Evolutionary conservation across 2,329 filamentous ascomycete genomes (phyloP), one percentile per base, ranked within the genome.

Genomic region (Aspergillus proliferans): DNA sequence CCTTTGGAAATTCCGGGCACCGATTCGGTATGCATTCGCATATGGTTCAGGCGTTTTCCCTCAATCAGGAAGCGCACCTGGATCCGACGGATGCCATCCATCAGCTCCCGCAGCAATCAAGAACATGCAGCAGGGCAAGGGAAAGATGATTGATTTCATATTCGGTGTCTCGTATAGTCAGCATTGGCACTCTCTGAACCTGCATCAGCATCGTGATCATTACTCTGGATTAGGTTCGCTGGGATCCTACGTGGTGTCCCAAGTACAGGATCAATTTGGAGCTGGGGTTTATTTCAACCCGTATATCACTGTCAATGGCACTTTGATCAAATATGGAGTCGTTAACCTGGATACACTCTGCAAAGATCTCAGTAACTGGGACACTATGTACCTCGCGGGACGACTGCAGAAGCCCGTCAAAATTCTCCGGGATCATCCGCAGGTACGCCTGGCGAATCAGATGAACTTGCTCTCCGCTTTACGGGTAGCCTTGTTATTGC

Each of bases 121-220:
- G 57, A 88, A 89, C 58, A 87, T 90, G 57, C 92, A 97, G 69
- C 85, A 88, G 60, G 88, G 88, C 26, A 84, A 84, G 1, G 89
- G 89, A 10, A 96, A 96, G 74, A 95, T 97, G 85, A 95, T 98
- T 55, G 93, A 98, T 71, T 95, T 98, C 67, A 94, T 98, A 58
- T 93, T 98, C 66, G 93, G 92, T 22, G 92, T 97, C 9, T 88
- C 88, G 1, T 88, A 95, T 68, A 89, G 87, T 1, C 87, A 98
- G 65, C 93, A 98, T 71, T 98, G 92, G 88, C 93, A 98, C 71
- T 91, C 87, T 30, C 77, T 98, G 52, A 98, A 98, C 63, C 76
- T 98, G 15, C 78, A 80, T 56, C 86, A 96, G 67, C 87, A 98
- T 64, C 86, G 88, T 6, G 80, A 94, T 61, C 93, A 98, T 70